Evolutionary conservation across 352 stramenopile genomes (phyloP).

Genomic region (Peronospora farinosa): DNA sequence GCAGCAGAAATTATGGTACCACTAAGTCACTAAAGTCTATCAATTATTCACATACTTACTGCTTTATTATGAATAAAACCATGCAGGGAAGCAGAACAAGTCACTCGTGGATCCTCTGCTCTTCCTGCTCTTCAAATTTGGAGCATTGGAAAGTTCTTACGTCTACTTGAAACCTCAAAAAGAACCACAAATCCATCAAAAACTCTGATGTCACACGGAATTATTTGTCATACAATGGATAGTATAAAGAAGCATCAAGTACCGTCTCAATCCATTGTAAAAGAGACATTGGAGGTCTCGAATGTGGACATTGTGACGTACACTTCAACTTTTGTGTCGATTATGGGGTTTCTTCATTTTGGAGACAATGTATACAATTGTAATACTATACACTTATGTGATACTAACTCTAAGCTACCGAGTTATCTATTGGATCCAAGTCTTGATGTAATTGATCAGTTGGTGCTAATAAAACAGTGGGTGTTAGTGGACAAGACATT

Average conservation of each 20-base stretch:
- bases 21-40: too few species aligned
- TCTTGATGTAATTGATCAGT: conserved; percentile 31
- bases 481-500: conserved; percentile 35
- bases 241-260: conserved; percentile 4
- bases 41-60: not conserved
- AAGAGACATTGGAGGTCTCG: not conserved
- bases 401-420: conserved; percentile 24
- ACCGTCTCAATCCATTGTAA: conserved; percentile 1
- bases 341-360: conserved; percentile 47
- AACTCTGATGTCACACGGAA: conserved; percentile 11
- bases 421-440: conserved; percentile 38
- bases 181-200: conserved; percentile 1
- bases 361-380: conserved; percentile 15
- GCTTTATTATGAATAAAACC: not conserved
- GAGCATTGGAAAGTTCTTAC: conserved; percentile 27
- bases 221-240: conserved; percentile 10
- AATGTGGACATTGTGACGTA: conserved; percentile 23
- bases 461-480: conserved; percentile 61
- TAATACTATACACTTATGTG: conserved; percentile 32
- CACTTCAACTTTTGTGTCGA: conserved; percentile 32
- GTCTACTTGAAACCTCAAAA: conserved; percentile 14
- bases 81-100: conserved; percentile 14
- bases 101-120: not conserved
- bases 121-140: conserved; percentile 11
- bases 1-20: conserved; percentile 18